A percentile compares a stretch with the other conserved stretches of the same genome.
phyloP scores from a whole-genome alignment of 225 moss, liverwort and hornwort species.

The Physcomitrium patens region DNA sequence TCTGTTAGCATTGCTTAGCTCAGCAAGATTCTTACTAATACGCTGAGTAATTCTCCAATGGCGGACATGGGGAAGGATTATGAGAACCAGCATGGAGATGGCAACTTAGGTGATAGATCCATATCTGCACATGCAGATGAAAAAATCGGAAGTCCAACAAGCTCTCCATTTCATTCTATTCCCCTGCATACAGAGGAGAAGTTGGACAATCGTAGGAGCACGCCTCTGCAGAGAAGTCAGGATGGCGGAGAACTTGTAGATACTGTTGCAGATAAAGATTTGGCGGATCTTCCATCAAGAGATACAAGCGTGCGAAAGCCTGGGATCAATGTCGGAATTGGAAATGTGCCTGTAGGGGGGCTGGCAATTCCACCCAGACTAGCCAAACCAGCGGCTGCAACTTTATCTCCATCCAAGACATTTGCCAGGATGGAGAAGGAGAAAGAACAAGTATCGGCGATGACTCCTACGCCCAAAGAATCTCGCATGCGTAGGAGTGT shows the following conservation, averaged over 20 bases:
- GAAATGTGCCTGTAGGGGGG: conserved; percentile 29
- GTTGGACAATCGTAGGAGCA: neutral
- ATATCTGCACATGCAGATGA: neutral
- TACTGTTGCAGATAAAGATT: conserved; percentile 25
- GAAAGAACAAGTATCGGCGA: conserved; percentile 68
- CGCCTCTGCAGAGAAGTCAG: conserved; percentile 17
- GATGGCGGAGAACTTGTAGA: conserved; percentile 33
- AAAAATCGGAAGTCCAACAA: neutral
- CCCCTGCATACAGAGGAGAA: conserved; percentile 7
- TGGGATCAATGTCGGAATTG: conserved; percentile 36
- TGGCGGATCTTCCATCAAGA: conserved; percentile 27
- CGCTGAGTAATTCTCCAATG: conserved; percentile 27
- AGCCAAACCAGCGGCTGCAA: conserved; percentile 32
- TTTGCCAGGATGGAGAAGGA: conserved; percentile 59
- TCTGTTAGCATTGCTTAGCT: neutral
- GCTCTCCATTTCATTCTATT: conserved; percentile 29
- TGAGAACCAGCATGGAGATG: conserved; percentile 14
- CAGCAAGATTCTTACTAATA: neutral
- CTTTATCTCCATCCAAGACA: conserved; percentile 70
- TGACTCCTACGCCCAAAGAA: conserved; percentile 64
- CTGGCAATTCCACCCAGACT: conserved; percentile 38
- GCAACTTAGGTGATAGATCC: conserved; percentile 17
- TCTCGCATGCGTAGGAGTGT: conserved; percentile 49
- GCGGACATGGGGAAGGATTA: conserved; percentile 19
- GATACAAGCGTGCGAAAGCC: conserved; percentile 1